Evolutionary conservation across 805 yeast species (phyloP).

Genomic region (Peterozyma toletana): DNA sequence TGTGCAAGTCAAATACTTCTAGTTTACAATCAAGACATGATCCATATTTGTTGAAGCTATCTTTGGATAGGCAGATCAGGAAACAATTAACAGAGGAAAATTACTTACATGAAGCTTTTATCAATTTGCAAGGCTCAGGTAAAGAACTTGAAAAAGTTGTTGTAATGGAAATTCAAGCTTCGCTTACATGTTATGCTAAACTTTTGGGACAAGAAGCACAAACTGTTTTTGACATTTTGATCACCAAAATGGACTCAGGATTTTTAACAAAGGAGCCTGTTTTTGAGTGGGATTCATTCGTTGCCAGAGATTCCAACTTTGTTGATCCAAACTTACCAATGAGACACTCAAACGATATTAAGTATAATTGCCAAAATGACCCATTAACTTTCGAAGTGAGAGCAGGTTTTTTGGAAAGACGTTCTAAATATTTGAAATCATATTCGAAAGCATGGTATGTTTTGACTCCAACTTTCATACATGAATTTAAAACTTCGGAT

Average conservation of each 20-base stretch:
- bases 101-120: conserved; percentile 80
- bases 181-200: conserved; percentile 65
- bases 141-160: conserved; percentile 85
- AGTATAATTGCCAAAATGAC: conserved; percentile 62
- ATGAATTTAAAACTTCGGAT: conserved; percentile 83
- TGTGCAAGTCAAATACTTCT: conserved; percentile 41
- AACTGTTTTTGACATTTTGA: conserved; percentile 56
- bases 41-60: conserved; percentile 70
- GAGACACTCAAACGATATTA: conserved; percentile 54
- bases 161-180: conserved; percentile 78
- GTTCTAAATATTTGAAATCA: conserved; percentile 88
- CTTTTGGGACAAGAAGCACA: conserved; percentile 69
- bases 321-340: conserved; percentile 55
- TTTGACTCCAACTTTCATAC: conserved; percentile 78
- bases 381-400: conserved; percentile 62
- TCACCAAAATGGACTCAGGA: conserved; percentile 60
- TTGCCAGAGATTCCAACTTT: conserved; percentile 65
- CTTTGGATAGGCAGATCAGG: conserved; percentile 70
- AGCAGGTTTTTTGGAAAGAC: conserved; percentile 78
- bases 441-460: conserved; percentile 90
- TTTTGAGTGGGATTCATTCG: conserved; percentile 85
- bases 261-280: conserved; percentile 71
- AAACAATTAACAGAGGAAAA: conserved; percentile 79
- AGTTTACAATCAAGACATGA: conserved; percentile 52
- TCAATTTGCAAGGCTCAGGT: conserved; percentile 82